These are phyloP conservation scores for Xylaria sp. DNA, from an alignment of 2,329 filamentous ascomycete genomes.

Conservation along the genomic window DNA sequence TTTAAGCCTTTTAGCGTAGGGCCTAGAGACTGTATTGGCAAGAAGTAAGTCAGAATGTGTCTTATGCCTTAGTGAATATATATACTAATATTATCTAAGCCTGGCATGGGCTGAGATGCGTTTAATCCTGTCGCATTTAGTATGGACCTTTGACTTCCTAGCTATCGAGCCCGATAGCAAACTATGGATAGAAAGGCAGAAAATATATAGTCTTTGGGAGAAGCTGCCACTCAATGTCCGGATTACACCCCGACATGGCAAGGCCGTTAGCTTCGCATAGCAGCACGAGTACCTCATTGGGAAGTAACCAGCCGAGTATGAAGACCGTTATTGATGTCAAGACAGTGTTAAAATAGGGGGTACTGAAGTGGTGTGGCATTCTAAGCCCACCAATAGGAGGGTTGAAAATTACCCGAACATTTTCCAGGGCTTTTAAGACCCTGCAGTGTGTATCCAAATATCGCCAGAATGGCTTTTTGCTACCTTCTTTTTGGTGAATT, in stretches of 20 bases:
- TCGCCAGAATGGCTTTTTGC: too few relatives aligned
- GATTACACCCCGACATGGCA: background rate
- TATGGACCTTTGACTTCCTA: conserved; percentile 23
- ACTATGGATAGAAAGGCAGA: conserved; percentile 19
- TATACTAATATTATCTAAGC: background rate
- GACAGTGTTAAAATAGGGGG: too few relatives aligned
- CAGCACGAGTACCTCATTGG: too few relatives aligned
- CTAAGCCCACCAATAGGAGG: too few relatives aligned
- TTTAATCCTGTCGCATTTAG: conserved; percentile 10
- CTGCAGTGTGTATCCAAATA: too few relatives aligned
- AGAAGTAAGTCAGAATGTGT: conserved; percentile 22
- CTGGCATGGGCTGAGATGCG: conserved; percentile 24
- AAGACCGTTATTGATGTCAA: too few relatives aligned
- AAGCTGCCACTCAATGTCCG: conserved; percentile 2
- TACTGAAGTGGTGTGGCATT: too few relatives aligned
- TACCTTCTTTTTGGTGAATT: too few relatives aligned
- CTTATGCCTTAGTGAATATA: background rate
- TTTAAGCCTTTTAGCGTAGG: conserved; percentile 21
- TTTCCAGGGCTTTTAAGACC: too few relatives aligned
- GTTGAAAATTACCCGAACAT: too few relatives aligned
- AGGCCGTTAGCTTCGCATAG: too few relatives aligned
- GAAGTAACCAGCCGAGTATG: too few relatives aligned
- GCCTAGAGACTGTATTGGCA: conserved; percentile 22
- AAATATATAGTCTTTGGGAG: conserved; percentile 18
- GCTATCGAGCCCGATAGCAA: background rate